Conservation (phyloP, 805 yeast species). For the Starmerella vitae region DNA sequence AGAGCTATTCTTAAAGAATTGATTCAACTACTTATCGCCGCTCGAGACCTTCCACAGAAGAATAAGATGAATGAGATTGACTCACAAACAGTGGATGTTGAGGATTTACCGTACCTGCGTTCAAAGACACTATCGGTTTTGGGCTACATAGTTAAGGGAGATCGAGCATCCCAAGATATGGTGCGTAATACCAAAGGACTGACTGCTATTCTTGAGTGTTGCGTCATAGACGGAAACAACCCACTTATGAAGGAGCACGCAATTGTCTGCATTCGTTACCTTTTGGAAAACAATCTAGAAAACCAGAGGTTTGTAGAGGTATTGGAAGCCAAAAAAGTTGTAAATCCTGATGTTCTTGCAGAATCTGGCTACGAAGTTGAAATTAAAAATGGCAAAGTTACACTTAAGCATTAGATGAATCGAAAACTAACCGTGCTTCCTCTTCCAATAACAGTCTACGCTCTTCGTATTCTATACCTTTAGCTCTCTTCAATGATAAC, state of each 20-base stretch:
- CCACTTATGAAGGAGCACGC: slow-evolving; percentile 70
- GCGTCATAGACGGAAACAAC: slow-evolving; percentile 76
- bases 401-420: slow-evolving; percentile 32
- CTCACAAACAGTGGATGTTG: slow-evolving; percentile 5
- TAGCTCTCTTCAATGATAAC: not conserved
- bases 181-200: slow-evolving; percentile 55
- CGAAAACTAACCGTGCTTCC: slow-evolving; percentile 9
- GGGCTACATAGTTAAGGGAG: slow-evolving; percentile 54
- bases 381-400: slow-evolving; percentile 56
- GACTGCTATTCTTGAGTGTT: slow-evolving; percentile 59
- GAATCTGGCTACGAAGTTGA: slow-evolving; percentile 70
- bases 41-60: slow-evolving; percentile 7
- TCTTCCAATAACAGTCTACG: slow-evolving; percentile 9
- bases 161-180: slow-evolving; percentile 53
- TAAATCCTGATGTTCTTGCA: slow-evolving; percentile 43
- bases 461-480: slow-evolving; percentile 1
- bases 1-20: not conserved
- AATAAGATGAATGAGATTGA: slow-evolving; percentile 8
- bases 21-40: slow-evolving; percentile 2
- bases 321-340: slow-evolving; percentile 60
- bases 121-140: slow-evolving; percentile 5
- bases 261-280: slow-evolving; percentile 59
- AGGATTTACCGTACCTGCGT: slow-evolving; percentile 12
- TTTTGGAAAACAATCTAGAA: slow-evolving; percentile 46
- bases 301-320: slow-evolving; percentile 68